Percentiles rank a stretch among this genome's conserved stretches.
Evolutionary conservation across 768 basidiomycete genomes (phyloP).

Genomic region (Serendipita sp.): DNA sequence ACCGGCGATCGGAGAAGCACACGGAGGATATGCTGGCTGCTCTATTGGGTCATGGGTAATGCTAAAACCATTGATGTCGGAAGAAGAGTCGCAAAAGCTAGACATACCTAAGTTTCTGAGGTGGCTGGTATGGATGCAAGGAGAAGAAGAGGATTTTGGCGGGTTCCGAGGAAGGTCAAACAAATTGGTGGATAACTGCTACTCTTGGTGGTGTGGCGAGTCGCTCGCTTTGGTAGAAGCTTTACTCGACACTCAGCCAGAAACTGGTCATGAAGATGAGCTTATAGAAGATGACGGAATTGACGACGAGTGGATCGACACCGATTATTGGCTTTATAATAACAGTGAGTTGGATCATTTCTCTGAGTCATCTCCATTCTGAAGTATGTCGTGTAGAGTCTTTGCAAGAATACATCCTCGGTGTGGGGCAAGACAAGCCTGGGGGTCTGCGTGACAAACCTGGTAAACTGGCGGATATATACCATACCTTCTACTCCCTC

Average conservation of each 20-base stretch:
- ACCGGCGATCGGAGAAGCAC: conserved; percentile 83
- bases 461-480: conserved; percentile 82
- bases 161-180: conserved; percentile 91
- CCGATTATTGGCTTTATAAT: conserved; percentile 33
- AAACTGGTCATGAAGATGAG: conserved; percentile 19
- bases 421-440: conserved; percentile 67
- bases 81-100: conserved; percentile 25
- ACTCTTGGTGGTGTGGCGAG: conserved; percentile 99
- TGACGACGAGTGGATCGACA: conserved; percentile 46
- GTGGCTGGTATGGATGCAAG: conserved; percentile 82
- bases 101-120: conserved; percentile 46
- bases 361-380: not conserved
- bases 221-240: conserved; percentile 64
- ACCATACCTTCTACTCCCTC: conserved; percentile 88
- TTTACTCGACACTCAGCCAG: conserved; percentile 13
- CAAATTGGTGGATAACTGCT: conserved; percentile 98
- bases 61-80: conserved; percentile 35
- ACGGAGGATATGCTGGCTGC: conserved; percentile 96
- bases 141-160: conserved; percentile 62
- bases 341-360: conserved; percentile 1
- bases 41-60: conserved; percentile 73
- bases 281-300: conserved; percentile 8
- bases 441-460: conserved; percentile 93
- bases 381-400: conserved; percentile 23
- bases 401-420: conserved; percentile 74